Evolutionary conservation across 768 basidiomycete species (phyloP).

Genomic region (Pisolithus microcarpus): DNA sequence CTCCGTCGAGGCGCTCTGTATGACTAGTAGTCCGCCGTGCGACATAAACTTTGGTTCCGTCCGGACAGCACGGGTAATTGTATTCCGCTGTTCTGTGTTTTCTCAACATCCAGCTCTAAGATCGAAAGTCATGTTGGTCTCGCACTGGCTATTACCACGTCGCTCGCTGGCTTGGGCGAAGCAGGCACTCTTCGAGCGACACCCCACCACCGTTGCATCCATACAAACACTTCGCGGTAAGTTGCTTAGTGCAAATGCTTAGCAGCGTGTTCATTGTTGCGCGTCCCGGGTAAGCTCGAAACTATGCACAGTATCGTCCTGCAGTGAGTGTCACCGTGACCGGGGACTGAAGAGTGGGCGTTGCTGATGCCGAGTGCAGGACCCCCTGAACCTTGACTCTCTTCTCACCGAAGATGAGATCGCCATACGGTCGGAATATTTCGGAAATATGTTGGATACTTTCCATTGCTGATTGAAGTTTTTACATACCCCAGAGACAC

Average conservation of each 20-base stretch:
- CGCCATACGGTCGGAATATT: constrained; percentile 62
- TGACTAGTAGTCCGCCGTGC: no score
- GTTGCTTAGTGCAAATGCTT: constrained; percentile 2
- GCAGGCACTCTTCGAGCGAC: no score
- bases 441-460: neutral
- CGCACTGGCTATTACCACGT: constrained; percentile 3
- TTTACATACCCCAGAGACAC: constrained; percentile 53
- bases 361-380: constrained; percentile 38
- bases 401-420: constrained; percentile 85
- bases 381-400: constrained; percentile 74
- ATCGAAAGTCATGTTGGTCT: constrained; percentile 1
- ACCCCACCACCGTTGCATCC: neutral
- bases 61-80: neutral
- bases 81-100: neutral
- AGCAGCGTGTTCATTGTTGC: neutral
- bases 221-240: constrained; percentile 12
- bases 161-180: no score
- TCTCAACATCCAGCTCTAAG: neutral
- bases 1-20: no score
- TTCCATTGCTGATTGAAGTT: constrained; percentile 1
- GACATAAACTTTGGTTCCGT: constrained; percentile 2
- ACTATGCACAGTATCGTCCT: constrained; percentile 15
- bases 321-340: constrained; percentile 8
- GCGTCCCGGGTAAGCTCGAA: constrained; percentile 10
- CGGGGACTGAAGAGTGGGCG: neutral